Conservation (phyloP, 306 rosid species). For the Astragalus membranaceus region DNA sequence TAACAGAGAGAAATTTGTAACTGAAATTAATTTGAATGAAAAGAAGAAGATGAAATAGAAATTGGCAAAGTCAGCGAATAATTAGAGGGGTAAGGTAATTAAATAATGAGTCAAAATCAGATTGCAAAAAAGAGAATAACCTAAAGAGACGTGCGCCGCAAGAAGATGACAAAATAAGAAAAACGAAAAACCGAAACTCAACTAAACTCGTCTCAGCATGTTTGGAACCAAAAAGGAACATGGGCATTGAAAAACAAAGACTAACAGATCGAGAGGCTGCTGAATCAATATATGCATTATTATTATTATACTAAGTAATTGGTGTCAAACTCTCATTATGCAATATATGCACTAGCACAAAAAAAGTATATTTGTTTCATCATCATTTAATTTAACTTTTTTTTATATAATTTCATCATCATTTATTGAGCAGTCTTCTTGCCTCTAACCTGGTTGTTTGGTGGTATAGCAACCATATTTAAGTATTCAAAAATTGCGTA, state of each 20-base stretch:
- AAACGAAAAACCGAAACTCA: neutral
- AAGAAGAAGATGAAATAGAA: neutral
- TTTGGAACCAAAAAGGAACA: constrained; percentile 17
- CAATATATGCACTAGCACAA: neutral
- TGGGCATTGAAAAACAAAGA: neutral
- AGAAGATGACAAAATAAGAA: constrained; percentile 23
- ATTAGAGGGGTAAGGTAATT: neutral
- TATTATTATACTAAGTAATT: neutral
- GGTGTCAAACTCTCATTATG: neutral
- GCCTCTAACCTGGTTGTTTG: neutral
- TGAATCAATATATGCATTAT: neutral
- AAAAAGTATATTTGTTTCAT: too few relatives aligned
- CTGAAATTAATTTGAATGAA: constrained; percentile 12
- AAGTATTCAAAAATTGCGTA: too few relatives aligned
- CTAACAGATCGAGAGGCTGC: constrained; percentile 23
- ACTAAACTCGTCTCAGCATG: neutral
- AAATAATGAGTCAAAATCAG: neutral
- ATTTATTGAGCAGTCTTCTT: neutral
- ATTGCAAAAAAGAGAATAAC: neutral
- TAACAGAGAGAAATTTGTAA: neutral
- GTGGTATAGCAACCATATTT: neutral
- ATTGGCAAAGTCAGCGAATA: neutral
- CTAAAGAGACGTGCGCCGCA: constrained; percentile 21
- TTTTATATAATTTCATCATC: too few relatives aligned
- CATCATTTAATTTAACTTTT: too few relatives aligned